Conservation (phyloP, 805 yeast species). For the Candida yuanshanica region DNA sequence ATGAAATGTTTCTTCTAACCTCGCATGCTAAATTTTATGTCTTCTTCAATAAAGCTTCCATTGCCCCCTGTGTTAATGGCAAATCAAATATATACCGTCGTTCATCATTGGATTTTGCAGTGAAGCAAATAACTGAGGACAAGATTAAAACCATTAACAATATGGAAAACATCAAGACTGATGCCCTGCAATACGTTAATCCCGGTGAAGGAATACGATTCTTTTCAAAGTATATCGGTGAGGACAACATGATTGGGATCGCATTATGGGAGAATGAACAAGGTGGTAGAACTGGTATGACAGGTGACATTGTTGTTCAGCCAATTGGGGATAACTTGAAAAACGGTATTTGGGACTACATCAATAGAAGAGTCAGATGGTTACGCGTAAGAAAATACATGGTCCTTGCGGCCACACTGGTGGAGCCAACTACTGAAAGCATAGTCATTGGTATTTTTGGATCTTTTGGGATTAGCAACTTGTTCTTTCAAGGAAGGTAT, state of each 20-base stretch:
- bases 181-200: conserved; percentile 25
- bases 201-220: conserved; percentile 50
- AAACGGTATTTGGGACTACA: conserved; percentile 45
- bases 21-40: conserved; percentile 84
- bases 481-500: conserved; percentile 34
- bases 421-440: conserved; percentile 85
- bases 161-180: conserved; percentile 30
- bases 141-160: conserved; percentile 25
- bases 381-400: conserved; percentile 78
- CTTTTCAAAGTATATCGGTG: conserved; percentile 81
- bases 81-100: conserved; percentile 75
- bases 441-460: conserved; percentile 65
- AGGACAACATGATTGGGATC: conserved; percentile 88
- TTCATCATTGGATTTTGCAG: conserved; percentile 58
- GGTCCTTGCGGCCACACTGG: conserved; percentile 78
- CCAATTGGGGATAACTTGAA: conserved; percentile 46
- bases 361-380: conserved; percentile 75
- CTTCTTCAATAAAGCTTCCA: conserved; percentile 62
- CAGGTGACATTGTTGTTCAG: conserved; percentile 74
- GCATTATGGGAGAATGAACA: conserved; percentile 69
- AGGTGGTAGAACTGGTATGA: conserved; percentile 71
- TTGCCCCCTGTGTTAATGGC: conserved; percentile 91
- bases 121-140: conserved; percentile 33
- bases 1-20: conserved; percentile 79
- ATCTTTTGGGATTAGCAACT: conserved; percentile 45